phyloP scores from a whole-genome alignment of 768 basidiomycete species.

The Calocera viscosa region DNA sequence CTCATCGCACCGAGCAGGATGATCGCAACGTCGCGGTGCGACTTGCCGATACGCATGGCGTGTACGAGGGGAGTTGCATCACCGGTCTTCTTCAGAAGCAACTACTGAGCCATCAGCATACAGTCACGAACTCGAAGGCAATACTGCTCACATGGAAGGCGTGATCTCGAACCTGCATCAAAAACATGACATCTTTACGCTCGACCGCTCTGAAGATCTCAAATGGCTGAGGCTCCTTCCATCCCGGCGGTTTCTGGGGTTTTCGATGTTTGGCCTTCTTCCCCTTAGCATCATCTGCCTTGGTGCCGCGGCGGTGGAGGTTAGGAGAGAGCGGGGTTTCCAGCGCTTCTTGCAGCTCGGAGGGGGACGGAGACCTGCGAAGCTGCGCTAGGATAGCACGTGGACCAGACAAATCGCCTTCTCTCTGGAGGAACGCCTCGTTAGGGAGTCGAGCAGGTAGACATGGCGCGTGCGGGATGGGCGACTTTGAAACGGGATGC shows the following conservation, averaged over 20 bases:
- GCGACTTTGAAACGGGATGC: background rate
- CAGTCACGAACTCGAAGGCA: too few species aligned
- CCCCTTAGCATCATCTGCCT: background rate
- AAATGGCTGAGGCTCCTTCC: slow-evolving; percentile 37
- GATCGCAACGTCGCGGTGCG: slow-evolving; percentile 73
- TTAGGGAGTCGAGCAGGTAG: slow-evolving; percentile 14
- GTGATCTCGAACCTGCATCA: slow-evolving; percentile 56
- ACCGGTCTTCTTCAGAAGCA: slow-evolving; percentile 73
- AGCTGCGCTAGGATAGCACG: slow-evolving; percentile 32
- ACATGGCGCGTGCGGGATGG: slow-evolving; percentile 10
- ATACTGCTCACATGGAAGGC: slow-evolving; percentile 62
- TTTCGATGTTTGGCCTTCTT: background rate
- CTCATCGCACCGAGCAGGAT: slow-evolving; percentile 81
- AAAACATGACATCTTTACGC: slow-evolving; percentile 61
- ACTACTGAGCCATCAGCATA: slow-evolving; percentile 28
- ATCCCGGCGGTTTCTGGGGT: slow-evolving; percentile 8
- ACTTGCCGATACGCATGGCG: slow-evolving; percentile 54
- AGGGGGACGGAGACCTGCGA: background rate
- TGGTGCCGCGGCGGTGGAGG: background rate
- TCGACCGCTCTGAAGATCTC: slow-evolving; percentile 79
- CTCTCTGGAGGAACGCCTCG: slow-evolving; percentile 49
- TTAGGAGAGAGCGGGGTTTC: background rate
- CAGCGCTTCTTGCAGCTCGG: background rate
- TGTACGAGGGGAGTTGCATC: slow-evolving; percentile 82
- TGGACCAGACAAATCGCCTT: slow-evolving; percentile 50